Evolutionary conservation across 129 eudicot species (phyloP).

Genomic region (Flaveria ramosissima): DNA sequence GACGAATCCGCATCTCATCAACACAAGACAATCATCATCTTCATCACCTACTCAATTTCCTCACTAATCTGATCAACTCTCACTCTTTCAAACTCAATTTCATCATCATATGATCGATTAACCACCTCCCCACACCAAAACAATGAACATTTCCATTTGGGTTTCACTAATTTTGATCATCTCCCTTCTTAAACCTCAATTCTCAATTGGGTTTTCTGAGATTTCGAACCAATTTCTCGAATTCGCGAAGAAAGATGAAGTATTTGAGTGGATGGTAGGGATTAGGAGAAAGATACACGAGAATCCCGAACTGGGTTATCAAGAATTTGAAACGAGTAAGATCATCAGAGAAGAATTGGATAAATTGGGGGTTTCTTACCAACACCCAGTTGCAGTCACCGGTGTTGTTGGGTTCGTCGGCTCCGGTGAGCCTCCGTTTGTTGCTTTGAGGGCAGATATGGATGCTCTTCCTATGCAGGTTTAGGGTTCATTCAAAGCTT

Average conservation of each 20-base stretch:
- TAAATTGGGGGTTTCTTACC: slow-evolving; percentile 59
- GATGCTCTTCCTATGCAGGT: slow-evolving; percentile 86
- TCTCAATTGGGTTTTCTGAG: slow-evolving; percentile 32
- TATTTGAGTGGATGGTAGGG: slow-evolving; percentile 65
- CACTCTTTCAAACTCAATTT: too few species aligned
- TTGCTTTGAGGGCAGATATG: slow-evolving; percentile 84
- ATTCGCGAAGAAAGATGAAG: slow-evolving; percentile 45
- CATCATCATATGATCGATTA: too few species aligned
- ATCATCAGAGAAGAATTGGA: slow-evolving; percentile 65
- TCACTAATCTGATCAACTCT: not conserved
- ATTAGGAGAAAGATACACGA: slow-evolving; percentile 70
- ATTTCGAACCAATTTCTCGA: slow-evolving; percentile 49
- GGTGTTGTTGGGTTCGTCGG: slow-evolving; percentile 79
- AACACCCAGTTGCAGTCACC: slow-evolving; percentile 71
- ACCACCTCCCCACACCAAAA: not conserved
- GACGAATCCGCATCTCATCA: not conserved
- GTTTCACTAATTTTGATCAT: not conserved
- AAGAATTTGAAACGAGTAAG: slow-evolving; percentile 79
- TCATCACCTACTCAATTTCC: not conserved
- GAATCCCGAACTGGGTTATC: slow-evolving; percentile 72
- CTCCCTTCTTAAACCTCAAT: slow-evolving; percentile 26
- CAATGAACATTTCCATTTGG: slow-evolving; percentile 33
- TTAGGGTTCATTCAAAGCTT: not conserved
- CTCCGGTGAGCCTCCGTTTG: slow-evolving; percentile 69
- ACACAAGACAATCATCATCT: not conserved